phyloP scores from a whole-genome alignment of 192 early-diverging fungal genomes.

The Coemansia sp. region DNA sequence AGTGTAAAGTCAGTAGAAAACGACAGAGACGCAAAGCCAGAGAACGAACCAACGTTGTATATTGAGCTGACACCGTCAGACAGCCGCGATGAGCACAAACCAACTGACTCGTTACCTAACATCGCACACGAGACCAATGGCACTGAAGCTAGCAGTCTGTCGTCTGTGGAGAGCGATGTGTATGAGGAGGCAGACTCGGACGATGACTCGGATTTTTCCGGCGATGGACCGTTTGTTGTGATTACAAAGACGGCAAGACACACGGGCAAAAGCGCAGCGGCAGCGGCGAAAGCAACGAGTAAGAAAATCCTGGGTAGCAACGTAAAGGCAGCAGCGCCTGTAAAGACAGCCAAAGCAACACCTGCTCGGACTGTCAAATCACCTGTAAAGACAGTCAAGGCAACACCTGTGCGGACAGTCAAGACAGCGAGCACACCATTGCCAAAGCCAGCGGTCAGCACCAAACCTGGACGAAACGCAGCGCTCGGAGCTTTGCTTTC shows the following conservation, averaged over 20 bases:
- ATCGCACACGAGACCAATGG: too few species aligned
- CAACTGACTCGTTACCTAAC: too few species aligned
- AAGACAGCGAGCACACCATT: not conserved
- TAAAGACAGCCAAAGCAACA: not conserved
- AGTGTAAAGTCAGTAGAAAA: too few species aligned
- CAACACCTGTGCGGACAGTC: not conserved
- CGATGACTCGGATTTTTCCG: constrained; percentile 16
- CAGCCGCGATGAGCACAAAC: not conserved
- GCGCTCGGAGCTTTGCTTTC: constrained; percentile 27
- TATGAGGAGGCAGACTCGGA: constrained; percentile 13
- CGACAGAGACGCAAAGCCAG: not conserved
- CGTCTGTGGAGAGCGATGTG: constrained; percentile 1
- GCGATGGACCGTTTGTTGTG: constrained; percentile 12
- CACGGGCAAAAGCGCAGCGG: not conserved
- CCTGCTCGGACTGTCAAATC: not conserved
- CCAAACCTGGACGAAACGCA: not conserved
- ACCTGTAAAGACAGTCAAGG: constrained; percentile 4
- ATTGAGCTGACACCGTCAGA: not conserved
- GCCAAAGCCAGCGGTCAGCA: not conserved
- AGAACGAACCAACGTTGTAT: constrained; percentile 1
- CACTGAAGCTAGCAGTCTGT: too few species aligned
- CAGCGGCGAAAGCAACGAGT: not conserved
- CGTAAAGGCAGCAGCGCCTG: not conserved
- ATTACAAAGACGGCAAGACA: not conserved
- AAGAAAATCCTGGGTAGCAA: constrained; percentile 1